Evolutionary conservation across 1,284 basidiomycete genomes (phyloP).

Genomic region (Austroboletus niveus): DNA sequence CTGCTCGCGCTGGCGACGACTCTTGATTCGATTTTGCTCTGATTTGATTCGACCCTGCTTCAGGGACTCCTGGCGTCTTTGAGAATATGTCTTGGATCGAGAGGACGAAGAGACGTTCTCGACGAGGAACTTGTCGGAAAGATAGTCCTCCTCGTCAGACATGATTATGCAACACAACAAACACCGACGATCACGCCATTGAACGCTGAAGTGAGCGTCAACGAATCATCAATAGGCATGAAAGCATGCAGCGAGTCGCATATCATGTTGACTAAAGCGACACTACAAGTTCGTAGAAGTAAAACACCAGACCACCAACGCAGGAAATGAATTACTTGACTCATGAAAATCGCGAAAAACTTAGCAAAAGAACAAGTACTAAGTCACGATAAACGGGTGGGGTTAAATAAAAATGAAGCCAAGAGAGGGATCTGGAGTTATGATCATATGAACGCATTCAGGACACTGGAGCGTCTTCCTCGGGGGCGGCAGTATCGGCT

Average conservation of each 20-base stretch:
- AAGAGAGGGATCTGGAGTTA: conserved; percentile 21
- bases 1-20: conserved; percentile 64
- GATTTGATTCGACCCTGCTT: conserved; percentile 58
- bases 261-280: conserved; percentile 36
- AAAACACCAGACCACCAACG: conserved; percentile 50
- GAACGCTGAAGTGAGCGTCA: conserved; percentile 12
- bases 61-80: conserved; percentile 63
- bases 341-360: conserved; percentile 36
- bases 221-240: conserved; percentile 31
- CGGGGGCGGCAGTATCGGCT: conserved; percentile 25
- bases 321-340: conserved; percentile 33
- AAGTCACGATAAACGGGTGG: conserved; percentile 32
- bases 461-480: conserved; percentile 14
- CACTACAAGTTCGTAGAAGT: conserved; percentile 38
- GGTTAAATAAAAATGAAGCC: conserved; percentile 33
- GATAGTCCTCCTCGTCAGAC: conserved; percentile 73
- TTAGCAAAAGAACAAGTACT: conserved; percentile 34
- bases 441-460: conserved; percentile 19
- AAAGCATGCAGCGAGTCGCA: conserved; percentile 35
- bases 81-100: conserved; percentile 58
- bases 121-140: conserved; percentile 79
- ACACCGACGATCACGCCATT: conserved; percentile 20
- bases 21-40: conserved; percentile 62
- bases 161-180: conserved; percentile 15
- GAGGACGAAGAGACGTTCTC: conserved; percentile 33